A percentile compares a stretch with the other conserved stretches of the same genome.
These are phyloP conservation scores for Curvularia sp. DNA, from an alignment of 2,329 filamentous ascomycete species.

Conservation along the genomic window DNA sequence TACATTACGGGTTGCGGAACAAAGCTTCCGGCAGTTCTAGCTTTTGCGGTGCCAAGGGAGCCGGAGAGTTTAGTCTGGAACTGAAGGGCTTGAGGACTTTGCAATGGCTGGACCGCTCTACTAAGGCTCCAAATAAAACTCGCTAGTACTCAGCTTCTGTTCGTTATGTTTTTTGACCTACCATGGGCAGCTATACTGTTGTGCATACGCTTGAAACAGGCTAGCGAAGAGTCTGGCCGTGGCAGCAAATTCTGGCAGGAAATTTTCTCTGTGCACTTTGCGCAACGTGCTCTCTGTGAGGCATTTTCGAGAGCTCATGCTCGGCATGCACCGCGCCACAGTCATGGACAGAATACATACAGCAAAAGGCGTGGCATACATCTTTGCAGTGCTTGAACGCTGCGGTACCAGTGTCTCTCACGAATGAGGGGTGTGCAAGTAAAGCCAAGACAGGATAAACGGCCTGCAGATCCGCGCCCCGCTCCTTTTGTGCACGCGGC, in stretches of 20 bases:
- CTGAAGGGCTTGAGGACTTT: background rate
- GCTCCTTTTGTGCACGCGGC: constrained; percentile 32
- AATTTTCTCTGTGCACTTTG: constrained; percentile 5
- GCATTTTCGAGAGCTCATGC: background rate
- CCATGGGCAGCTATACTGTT: background rate
- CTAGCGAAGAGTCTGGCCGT: constrained; percentile 1
- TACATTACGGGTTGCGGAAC: background rate
- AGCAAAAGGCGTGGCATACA: constrained; percentile 15
- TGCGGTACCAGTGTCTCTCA: constrained; percentile 6
- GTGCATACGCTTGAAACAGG: background rate
- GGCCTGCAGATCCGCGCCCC: constrained; percentile 28
- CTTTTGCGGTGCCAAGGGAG: background rate
- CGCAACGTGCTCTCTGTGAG: background rate
- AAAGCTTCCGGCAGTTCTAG: background rate
- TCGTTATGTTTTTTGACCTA: background rate
- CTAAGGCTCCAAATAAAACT: background rate
- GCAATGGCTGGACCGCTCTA: background rate
- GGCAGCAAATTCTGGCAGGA: background rate
- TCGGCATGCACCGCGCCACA: background rate
- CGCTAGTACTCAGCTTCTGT: background rate
- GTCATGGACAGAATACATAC: background rate
- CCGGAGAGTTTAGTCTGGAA: background rate
- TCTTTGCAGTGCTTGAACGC: constrained; percentile 20
- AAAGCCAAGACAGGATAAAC: constrained; percentile 18
- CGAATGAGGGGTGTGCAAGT: constrained; percentile 25